Conservation (phyloP, 176 grass and related monocot species). For the Hyparrhenia diplandra region DNA sequence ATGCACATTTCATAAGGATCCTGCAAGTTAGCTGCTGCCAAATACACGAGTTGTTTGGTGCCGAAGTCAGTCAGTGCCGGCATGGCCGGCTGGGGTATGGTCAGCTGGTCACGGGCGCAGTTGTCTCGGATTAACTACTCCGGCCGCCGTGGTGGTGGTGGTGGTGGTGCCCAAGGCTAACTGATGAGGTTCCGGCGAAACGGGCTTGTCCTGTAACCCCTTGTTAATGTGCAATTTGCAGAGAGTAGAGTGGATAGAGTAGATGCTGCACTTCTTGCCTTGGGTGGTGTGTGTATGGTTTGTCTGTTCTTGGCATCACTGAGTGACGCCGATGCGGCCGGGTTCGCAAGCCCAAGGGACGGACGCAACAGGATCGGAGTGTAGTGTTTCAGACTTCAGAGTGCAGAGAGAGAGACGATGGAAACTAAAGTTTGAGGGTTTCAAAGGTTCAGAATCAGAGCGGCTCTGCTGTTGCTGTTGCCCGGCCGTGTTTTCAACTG, state of each 20-base stretch:
- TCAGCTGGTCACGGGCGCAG: slow-evolving; percentile 10
- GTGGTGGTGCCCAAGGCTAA: neutral
- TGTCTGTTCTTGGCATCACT: neutral
- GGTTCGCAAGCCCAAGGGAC: neutral
- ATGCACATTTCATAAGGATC: too few relatives aligned
- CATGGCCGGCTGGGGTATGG: neutral
- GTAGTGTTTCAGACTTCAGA: too few relatives aligned
- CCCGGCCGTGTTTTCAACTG: too few relatives aligned
- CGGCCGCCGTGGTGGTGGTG: too few relatives aligned
- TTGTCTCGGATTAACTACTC: neutral
- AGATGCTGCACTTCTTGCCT: neutral
- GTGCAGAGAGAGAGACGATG: too few relatives aligned
- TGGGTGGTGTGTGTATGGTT: neutral
- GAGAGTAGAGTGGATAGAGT: neutral
- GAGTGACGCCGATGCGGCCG: neutral
- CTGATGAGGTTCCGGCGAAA: neutral
- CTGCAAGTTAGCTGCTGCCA: too few relatives aligned
- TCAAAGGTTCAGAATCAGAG: too few relatives aligned
- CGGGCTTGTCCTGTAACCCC: neutral
- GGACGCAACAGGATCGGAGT: too few relatives aligned
- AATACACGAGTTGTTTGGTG: too few relatives aligned
- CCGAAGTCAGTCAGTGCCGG: neutral
- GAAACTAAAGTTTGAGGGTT: too few relatives aligned
- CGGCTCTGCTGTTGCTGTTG: too few relatives aligned
- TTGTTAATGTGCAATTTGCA: slow-evolving; percentile 19